These are phyloP conservation scores for Tuctoria greenei DNA, from an alignment of 176 grass and related monocot species.

Conservation along the genomic window DNA sequence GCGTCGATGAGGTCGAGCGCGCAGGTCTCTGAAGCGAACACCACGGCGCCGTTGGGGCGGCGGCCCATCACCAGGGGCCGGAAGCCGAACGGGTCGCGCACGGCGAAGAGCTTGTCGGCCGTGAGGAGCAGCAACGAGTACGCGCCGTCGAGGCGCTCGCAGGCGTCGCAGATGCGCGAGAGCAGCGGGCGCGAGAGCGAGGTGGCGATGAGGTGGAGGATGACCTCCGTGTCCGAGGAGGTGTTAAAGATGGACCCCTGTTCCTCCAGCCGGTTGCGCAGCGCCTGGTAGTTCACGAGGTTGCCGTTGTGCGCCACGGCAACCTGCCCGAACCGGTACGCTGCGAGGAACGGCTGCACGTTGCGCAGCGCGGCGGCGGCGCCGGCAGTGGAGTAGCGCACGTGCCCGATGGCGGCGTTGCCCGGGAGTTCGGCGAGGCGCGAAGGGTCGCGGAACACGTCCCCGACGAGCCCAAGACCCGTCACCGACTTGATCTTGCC, in stretches of 20 bases:
- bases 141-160: slow-evolving; percentile 69
- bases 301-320: slow-evolving; percentile 91
- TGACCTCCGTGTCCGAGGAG: slow-evolving; percentile 93
- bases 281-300: slow-evolving; percentile 69
- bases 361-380: slow-evolving; percentile 47
- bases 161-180: slow-evolving; percentile 69
- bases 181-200: slow-evolving; percentile 75
- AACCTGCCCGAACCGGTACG: slow-evolving; percentile 78
- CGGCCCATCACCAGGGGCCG: slow-evolving; percentile 84
- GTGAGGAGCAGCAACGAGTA: slow-evolving; percentile 94
- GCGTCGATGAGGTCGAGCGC: slow-evolving; percentile 91
- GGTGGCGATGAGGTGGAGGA: slow-evolving; percentile 90
- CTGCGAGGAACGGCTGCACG: slow-evolving; percentile 90
- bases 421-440: slow-evolving; percentile 59
- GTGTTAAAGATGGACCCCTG: slow-evolving; percentile 92
- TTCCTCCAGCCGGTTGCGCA: slow-evolving; percentile 65
- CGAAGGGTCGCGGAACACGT: slow-evolving; percentile 63
- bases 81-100: slow-evolving; percentile 84
- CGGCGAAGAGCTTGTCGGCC: slow-evolving; percentile 70
- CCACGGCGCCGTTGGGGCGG: slow-evolving; percentile 74
- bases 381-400: slow-evolving; percentile 85
- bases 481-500: slow-evolving; percentile 49
- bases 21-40: slow-evolving; percentile 92
- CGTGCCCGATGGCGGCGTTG: slow-evolving; percentile 66
- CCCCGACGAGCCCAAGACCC: slow-evolving; percentile 74